Evolutionary conservation across 2,329 filamentous ascomycete species (phyloP).

Genomic region (Cytospora chrysosperma): DNA sequence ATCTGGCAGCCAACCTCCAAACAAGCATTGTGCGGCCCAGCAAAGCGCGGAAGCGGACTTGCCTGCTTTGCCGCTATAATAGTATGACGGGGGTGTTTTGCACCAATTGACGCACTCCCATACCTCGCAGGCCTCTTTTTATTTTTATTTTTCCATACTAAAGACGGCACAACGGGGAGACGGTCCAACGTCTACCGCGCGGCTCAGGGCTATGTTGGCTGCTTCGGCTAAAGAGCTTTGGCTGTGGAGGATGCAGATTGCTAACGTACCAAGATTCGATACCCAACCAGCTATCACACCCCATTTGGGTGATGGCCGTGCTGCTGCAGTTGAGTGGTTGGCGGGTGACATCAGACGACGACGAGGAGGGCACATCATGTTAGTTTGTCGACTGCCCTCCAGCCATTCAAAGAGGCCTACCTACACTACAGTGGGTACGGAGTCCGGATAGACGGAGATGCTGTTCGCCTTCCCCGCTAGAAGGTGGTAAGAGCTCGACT

Average conservation of each 20-base stretch:
- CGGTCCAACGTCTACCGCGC: slow-evolving; percentile 6
- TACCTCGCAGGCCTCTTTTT: background rate
- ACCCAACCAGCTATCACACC: background rate
- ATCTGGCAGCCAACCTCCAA: background rate
- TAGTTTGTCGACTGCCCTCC: background rate
- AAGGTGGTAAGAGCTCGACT: background rate
- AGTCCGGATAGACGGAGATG: background rate
- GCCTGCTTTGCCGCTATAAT: background rate
- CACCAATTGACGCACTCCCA: background rate
- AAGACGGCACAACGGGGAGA: background rate
- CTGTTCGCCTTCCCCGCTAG: background rate
- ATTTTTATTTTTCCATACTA: too few relatives aligned
- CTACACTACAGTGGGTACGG: background rate
- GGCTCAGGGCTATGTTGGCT: slow-evolving; percentile 4
- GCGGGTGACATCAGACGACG: background rate
- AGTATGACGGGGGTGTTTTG: background rate
- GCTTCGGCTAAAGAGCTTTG: slow-evolving; percentile 11
- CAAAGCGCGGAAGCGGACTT: background rate
- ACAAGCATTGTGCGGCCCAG: background rate
- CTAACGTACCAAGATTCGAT: background rate
- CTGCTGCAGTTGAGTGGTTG: slow-evolving; percentile 7
- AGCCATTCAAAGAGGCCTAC: background rate
- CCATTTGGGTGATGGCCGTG: slow-evolving; percentile 4
- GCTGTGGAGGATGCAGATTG: background rate
- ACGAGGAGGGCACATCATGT: background rate